phyloP scores from a whole-genome alignment of 2,329 filamentous ascomycete species.

The Colletotrichum brevisporum region DNA sequence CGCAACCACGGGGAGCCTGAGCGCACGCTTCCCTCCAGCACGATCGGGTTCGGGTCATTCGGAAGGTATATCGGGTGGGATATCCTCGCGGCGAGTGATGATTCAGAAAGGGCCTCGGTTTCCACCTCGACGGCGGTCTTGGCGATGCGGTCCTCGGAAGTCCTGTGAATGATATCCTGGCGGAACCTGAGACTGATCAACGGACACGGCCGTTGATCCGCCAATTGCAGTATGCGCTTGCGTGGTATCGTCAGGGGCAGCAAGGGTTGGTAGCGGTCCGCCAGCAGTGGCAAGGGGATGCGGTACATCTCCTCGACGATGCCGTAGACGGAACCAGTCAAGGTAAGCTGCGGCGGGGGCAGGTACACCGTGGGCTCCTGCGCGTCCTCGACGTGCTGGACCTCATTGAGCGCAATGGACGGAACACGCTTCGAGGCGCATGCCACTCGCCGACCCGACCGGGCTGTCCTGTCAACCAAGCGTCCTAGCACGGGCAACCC shows the following conservation, averaged over 20 bases:
- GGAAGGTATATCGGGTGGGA: slow-evolving; percentile 51
- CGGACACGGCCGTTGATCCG: slow-evolving; percentile 55
- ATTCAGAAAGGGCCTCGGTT: slow-evolving; percentile 55
- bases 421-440: slow-evolving; percentile 40
- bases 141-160: slow-evolving; percentile 19
- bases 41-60: slow-evolving; percentile 47
- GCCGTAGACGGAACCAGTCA: slow-evolving; percentile 58
- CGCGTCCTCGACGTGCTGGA: slow-evolving; percentile 20
- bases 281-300: slow-evolving; percentile 50
- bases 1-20: slow-evolving; percentile 40
- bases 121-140: slow-evolving; percentile 53
- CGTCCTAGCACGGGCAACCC: slow-evolving; percentile 51
- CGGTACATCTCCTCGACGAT: slow-evolving; percentile 50
- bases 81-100: slow-evolving; percentile 53
- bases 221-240: slow-evolving; percentile 53
- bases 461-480: slow-evolving; percentile 41
- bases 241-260: slow-evolving; percentile 53
- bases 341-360: slow-evolving; percentile 52
- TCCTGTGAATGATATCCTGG: slow-evolving; percentile 53
- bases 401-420: slow-evolving; percentile 29
- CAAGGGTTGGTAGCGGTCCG: slow-evolving; percentile 57
- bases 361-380: slow-evolving; percentile 34
- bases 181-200: slow-evolving; percentile 54
- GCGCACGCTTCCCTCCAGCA: slow-evolving; percentile 54
- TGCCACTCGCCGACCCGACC: neutral